A percentile compares a stretch with the other conserved stretches of the same genome.
Evolutionary conservation across 2,329 filamentous ascomycete species (phyloP).

Genomic region (Periconia macrospinosa): DNA sequence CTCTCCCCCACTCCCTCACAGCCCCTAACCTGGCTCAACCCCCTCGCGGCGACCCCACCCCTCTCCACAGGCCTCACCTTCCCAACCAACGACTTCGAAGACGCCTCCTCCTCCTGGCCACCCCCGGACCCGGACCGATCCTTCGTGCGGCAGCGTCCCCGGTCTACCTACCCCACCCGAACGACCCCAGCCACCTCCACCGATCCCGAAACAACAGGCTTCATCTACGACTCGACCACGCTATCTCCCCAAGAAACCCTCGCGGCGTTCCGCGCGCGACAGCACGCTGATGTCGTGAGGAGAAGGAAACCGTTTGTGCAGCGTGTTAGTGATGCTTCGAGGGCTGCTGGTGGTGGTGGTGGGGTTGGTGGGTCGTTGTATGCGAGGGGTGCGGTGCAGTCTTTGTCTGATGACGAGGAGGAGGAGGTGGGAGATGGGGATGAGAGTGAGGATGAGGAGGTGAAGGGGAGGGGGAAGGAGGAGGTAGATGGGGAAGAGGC

Average conservation of each 20-base stretch:
- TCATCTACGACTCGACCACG: slow-evolving; percentile 42
- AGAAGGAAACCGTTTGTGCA: slow-evolving; percentile 48
- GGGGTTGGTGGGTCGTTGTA: slow-evolving; percentile 8
- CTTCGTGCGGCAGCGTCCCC: slow-evolving; percentile 18
- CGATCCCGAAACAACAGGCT: slow-evolving; percentile 9
- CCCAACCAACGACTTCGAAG: slow-evolving; percentile 77
- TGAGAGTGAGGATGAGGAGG: slow-evolving; percentile 4
- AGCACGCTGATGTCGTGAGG: slow-evolving; percentile 53
- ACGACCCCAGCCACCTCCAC: neutral
- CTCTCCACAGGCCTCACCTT: slow-evolving; percentile 60
- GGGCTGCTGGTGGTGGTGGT: slow-evolving; percentile 1
- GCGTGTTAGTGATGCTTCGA: slow-evolving; percentile 34
- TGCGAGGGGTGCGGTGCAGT: slow-evolving; percentile 16
- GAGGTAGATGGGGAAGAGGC: slow-evolving; percentile 54
- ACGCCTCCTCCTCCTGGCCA: slow-evolving; percentile 46
- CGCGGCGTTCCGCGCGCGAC: slow-evolving; percentile 57
- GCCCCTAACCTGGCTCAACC: slow-evolving; percentile 68
- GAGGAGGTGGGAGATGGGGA: slow-evolving; percentile 23
- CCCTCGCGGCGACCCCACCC: slow-evolving; percentile 59
- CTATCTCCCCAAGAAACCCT: slow-evolving; percentile 48
- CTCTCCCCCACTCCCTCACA: slow-evolving; percentile 2
- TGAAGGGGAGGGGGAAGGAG: slow-evolving; percentile 12
- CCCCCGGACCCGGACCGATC: slow-evolving; percentile 54
- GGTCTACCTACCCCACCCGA: too few relatives aligned
- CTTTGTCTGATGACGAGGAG: slow-evolving; percentile 8